phyloP scores from a whole-genome alignment of 177 flowering plant genomes.

The Telopea speciosissima region DNA sequence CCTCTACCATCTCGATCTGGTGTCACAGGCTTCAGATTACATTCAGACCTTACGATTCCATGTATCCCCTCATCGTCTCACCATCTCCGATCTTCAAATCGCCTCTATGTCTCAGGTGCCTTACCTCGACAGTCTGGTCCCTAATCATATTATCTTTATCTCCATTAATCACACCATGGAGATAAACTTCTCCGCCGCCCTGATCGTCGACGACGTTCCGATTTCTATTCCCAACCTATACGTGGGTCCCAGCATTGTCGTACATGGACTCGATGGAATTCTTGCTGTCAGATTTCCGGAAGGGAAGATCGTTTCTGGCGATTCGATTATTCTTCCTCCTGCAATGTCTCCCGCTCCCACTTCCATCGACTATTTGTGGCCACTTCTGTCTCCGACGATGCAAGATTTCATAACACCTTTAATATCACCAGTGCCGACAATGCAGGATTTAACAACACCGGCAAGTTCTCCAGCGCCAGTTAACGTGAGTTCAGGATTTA shows the following conservation, averaged over 20 bases:
- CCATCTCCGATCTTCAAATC: slow-evolving; percentile 17
- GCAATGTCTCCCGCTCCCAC: too few species aligned
- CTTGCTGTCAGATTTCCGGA: slow-evolving; percentile 8
- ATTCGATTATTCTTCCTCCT: neutral
- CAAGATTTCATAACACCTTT: too few species aligned
- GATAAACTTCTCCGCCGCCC: neutral
- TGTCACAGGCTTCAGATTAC: slow-evolving; percentile 23
- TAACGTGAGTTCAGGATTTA: neutral
- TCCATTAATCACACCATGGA: neutral
- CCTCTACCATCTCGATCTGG: slow-evolving; percentile 35
- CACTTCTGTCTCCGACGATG: neutral
- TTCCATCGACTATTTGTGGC: too few species aligned
- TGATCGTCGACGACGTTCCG: slow-evolving; percentile 23
- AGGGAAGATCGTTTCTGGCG: neutral
- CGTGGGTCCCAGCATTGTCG: slow-evolving; percentile 22
- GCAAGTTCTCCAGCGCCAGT: neutral
- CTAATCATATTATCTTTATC: slow-evolving; percentile 13
- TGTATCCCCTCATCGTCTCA: slow-evolving; percentile 24
- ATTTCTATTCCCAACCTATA: slow-evolving; percentile 30
- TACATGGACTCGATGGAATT: slow-evolving; percentile 37
- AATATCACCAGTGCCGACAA: too few species aligned
- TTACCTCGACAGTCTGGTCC: slow-evolving; percentile 26
- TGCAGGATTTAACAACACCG: too few species aligned
- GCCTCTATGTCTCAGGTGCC: slow-evolving; percentile 5
- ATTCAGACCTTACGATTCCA: slow-evolving; percentile 29